phyloP scores from a whole-genome alignment of 2,329 filamentous ascomycete genomes.

The Diaporthe destruens region DNA sequence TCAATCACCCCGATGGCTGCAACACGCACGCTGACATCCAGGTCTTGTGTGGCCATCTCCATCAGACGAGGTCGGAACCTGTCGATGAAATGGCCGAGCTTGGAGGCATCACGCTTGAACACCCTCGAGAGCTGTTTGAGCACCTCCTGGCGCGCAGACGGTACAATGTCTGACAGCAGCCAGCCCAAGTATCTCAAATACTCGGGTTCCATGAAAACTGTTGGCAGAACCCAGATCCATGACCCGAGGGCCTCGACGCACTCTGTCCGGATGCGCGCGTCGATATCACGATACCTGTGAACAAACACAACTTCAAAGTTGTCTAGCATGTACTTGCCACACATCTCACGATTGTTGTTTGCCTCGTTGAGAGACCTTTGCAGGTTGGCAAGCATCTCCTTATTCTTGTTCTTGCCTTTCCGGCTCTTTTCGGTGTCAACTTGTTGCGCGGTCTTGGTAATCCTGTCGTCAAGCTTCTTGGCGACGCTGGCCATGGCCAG shows the following conservation, averaged over 20 bases:
- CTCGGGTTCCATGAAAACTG: conserved; percentile 88
- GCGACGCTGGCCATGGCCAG: conserved; percentile 73
- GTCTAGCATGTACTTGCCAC: conserved; percentile 81
- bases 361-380: conserved; percentile 79
- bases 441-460: conserved; percentile 83
- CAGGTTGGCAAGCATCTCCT: conserved; percentile 79
- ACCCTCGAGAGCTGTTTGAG: conserved; percentile 84
- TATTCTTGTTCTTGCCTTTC: conserved; percentile 79
- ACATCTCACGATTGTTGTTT: conserved; percentile 75
- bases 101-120: conserved; percentile 83
- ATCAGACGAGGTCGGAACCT: conserved; percentile 88
- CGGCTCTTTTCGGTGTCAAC: conserved; percentile 79
- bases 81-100: conserved; percentile 93
- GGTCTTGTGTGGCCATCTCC: conserved; percentile 91
- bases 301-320: conserved; percentile 95
- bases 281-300: conserved; percentile 94
- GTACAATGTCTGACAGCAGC: conserved; percentile 87
- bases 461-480: conserved; percentile 64
- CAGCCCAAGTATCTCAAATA: conserved; percentile 96
- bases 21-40: conserved; percentile 83
- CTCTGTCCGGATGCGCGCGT: conserved; percentile 88
- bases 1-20: conserved; percentile 86
- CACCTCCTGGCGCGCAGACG: conserved; percentile 84
- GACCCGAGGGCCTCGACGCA: conserved; percentile 87
- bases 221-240: conserved; percentile 89